Evolutionary conservation across 257 asterid species (phyloP).

Genomic region (Solanum paucissectum): DNA sequence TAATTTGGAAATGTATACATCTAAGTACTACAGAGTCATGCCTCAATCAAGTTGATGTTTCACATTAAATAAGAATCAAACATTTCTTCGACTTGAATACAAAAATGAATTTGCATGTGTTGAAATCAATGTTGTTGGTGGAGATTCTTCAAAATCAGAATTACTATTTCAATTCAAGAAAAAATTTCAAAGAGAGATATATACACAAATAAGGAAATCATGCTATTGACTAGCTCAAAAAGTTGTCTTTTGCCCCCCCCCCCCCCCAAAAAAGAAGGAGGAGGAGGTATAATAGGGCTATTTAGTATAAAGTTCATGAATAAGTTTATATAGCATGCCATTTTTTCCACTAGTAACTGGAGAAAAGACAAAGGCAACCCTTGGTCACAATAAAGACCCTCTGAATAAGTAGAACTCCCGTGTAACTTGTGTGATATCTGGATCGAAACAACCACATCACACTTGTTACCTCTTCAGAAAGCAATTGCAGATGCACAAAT

Average conservation of each 20-base stretch:
- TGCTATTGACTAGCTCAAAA: neutral
- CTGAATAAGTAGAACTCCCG: neutral
- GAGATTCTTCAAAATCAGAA: neutral
- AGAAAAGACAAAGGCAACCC: neutral
- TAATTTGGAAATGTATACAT: neutral
- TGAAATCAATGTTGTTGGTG: neutral
- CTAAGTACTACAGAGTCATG: neutral
- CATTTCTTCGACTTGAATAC: neutral
- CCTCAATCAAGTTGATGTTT: neutral
- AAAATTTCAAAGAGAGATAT: neutral
- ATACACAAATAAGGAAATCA: neutral
- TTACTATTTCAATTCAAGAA: neutral
- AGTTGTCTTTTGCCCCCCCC: neutral
- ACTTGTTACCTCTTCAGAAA: neutral
- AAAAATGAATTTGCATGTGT: neutral
- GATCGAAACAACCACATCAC: neutral
- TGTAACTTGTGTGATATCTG: neutral
- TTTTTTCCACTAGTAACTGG: neutral
- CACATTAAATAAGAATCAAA: neutral
- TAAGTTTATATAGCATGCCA: neutral
- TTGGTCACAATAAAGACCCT: neutral
- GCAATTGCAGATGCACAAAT: neutral
- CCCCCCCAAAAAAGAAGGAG: no score
- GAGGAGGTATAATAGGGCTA: neutral
- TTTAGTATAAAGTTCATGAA: neutral